These are phyloP conservation scores for Tuber calosporum DNA, from an alignment of 495 filamentous ascomycete genomes.

Conservation along the genomic window DNA sequence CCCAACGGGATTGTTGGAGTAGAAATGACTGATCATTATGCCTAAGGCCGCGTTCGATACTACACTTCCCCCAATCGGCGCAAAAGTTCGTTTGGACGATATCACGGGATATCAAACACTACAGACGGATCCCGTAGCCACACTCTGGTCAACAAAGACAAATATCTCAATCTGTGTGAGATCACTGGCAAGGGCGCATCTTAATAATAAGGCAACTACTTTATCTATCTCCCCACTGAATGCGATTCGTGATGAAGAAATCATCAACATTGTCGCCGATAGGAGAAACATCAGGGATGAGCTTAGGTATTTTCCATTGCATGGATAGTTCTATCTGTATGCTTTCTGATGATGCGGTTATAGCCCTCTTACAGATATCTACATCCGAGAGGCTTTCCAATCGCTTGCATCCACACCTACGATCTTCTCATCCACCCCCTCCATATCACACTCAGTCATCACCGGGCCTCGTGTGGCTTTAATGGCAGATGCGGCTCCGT, in stretches of 20 bases:
- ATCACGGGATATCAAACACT: conserved; percentile 34
- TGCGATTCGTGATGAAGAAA: conserved; percentile 17
- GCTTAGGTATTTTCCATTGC: conserved; percentile 13
- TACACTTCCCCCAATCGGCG: conserved; percentile 23
- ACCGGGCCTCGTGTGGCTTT: conserved; percentile 60
- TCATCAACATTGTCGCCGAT: conserved; percentile 26
- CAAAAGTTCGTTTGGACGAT: conserved; percentile 42
- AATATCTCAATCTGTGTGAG: conserved; percentile 40
- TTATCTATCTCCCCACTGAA: conserved; percentile 4
- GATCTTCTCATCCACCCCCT: conserved; percentile 44
- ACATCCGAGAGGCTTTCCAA: conserved; percentile 55
- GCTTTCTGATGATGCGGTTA: conserved; percentile 15
- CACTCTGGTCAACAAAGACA: conserved; percentile 24
- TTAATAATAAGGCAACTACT: conserved; percentile 24
- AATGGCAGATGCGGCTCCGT: conserved; percentile 72
- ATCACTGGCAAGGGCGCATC: conserved; percentile 35
- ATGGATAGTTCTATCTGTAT: neutral
- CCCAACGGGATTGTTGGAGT: conserved; percentile 20
- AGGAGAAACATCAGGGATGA: conserved; percentile 17
- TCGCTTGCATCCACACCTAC: conserved; percentile 42
- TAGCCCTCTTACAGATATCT: conserved; percentile 45
- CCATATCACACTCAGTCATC: conserved; percentile 54
- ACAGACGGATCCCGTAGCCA: conserved; percentile 30
- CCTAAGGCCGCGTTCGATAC: conserved; percentile 27
- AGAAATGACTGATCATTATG: conserved; percentile 20